Base-by-base conservation (phyloP, 208 protist species). In the Trypanosoma vivax region DNA sequence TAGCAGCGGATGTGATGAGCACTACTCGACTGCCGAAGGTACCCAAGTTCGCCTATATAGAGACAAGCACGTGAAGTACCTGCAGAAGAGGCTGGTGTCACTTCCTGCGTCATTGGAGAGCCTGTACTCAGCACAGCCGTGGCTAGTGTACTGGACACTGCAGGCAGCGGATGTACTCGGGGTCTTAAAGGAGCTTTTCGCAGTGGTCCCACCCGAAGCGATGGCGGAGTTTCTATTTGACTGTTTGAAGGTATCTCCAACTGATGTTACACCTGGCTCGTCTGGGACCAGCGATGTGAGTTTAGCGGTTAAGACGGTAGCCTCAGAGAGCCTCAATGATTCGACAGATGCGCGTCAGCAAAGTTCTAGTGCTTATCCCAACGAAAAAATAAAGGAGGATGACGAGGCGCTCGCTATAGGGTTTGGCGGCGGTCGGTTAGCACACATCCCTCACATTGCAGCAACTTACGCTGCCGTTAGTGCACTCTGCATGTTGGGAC, bases 391-490 rank as follows among this genome's bases (percentile, higher is more conserved):
- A 14, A n/a, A n/a, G 14, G 23, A 48, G 24, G 50, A 50, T 52
- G 59, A 65, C 35, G 40, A 25, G 13, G 25, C 56, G 27, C 64
- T 64, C 23, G 29, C 61, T 13, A 50, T 80, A 11, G 86, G 91
- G 5, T 96, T 96, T 70, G 70, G 76, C 2, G 93, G 93, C n/a
- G 86, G 86, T 1, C 71, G 75, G 3, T 2, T 37, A 1, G 66
- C 53, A 10, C 89, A 96, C 50, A 43, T 74, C 16, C 83, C 88
- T 11, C 90, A 96, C 55, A 31, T 96, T 19, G 84, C 79, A 13
- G 51, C 79, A 14, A 85, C 82, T 21, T 97, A 96, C 68, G 85
- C 88, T 11, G 82, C 88, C 5, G 62, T 80, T 16, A 78, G 70
- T 43, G 67, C 90, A 9, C 73, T 97, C 13, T 73, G 60, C 28